Evolutionary conservation across 345 rosid species (phyloP), one percentile per base, ranked within the genome.

Genomic region (Stellera chamaejasme): DNA sequence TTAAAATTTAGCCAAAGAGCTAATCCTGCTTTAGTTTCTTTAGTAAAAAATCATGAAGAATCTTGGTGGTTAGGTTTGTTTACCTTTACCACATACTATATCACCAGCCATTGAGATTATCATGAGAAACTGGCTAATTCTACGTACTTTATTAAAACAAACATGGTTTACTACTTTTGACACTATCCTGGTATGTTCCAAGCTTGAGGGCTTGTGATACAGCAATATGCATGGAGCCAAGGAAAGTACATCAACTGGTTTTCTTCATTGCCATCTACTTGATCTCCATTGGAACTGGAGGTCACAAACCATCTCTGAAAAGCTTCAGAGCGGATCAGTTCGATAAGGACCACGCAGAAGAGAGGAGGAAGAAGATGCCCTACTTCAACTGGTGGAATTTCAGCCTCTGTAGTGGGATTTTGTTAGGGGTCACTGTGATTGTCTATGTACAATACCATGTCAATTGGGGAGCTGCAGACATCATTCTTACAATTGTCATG

Each of bases 301-400:
- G 99, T 27, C 99, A 93, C 68, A 93, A 93, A 62, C 99, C 99
- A n/a, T 65, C 96, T 0, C 66, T 89, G 49, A 96, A 93, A 72
- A 93, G 99, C 71, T 93, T 93, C 27, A 97, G 99, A 58, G 99
- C 96, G 3, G 99, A 93, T 64, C 99, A 93, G 32, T 93, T 93
- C 45, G 94, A 93, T 4, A 96, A 93, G 43, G 82, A 74, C 48
- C 87, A 93, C 65, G 4, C 59, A 1, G 54, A 77, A 45, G 99
- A 93, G 65, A 76, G 97, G 32, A 84, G 75, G 77, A 71, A 80
- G 70, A 93, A 89, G 69, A 81, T 85, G 96, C 85, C 98, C 2
- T 92, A 72, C 66, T 92, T 92, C 79, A 92, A 86, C 68, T 86
- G 96, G 99, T 93, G 99, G 97, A 87, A 62, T 64, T 76, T 77